A percentile compares a stretch with the other conserved stretches of the same genome.
These are phyloP conservation scores for Lecanicillium sp. DNA, from an alignment of 2,329 filamentous ascomycete species.

Conservation along the genomic window DNA sequence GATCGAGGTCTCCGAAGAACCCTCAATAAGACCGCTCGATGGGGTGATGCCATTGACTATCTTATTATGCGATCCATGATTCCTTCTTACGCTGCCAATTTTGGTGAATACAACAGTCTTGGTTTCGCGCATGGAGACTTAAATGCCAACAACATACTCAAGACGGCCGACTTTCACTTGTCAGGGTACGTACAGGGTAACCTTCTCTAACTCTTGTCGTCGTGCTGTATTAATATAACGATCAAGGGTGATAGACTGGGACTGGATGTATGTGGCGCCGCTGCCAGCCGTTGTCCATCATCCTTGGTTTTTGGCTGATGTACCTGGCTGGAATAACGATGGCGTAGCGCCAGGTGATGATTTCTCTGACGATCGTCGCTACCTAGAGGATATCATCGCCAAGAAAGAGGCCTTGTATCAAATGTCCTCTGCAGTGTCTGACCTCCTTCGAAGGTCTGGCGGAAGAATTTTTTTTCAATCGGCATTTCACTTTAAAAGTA, in stretches of 20 bases:
- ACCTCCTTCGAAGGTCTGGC: neutral
- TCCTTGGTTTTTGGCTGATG: constrained; percentile 4
- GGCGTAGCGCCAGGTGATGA: neutral
- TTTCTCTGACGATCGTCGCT: neutral
- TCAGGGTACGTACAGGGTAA: neutral
- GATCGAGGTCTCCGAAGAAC: constrained; percentile 2
- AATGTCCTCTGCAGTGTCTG: neutral
- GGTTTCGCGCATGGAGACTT: constrained; percentile 4
- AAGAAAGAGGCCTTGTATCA: neutral
- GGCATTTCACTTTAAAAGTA: constrained; percentile 2
- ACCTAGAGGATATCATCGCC: constrained; percentile 3
- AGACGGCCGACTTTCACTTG: neutral
- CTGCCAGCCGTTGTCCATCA: constrained; percentile 4
- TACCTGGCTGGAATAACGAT: constrained; percentile 3
- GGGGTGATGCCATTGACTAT: constrained; percentile 3
- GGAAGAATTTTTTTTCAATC: constrained; percentile 6
- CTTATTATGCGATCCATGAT: constrained; percentile 7
- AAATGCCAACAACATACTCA: constrained; percentile 2
- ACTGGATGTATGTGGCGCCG: constrained; percentile 3
- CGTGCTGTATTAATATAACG: neutral
- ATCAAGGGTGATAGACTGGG: constrained; percentile 5
- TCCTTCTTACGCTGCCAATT: neutral
- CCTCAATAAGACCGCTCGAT: neutral
- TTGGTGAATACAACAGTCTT: neutral
- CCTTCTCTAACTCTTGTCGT: neutral